Conservation (phyloP, 2,329 filamentous ascomycete species). For the Trichophyton rubrum region DNA sequence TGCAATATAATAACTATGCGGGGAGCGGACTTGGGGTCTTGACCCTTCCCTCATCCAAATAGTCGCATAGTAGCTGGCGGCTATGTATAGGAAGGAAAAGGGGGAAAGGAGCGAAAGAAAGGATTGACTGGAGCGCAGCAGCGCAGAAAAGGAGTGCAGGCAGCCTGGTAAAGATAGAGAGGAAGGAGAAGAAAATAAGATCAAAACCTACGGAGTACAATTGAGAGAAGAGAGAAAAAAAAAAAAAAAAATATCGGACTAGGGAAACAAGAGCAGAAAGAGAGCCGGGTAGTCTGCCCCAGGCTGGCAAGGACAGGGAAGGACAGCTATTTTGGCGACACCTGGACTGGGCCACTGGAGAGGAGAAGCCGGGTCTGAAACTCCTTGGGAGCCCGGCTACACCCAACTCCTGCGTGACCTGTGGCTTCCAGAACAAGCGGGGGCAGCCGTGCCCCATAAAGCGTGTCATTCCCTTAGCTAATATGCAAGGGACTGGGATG, state of each 20-base stretch:
- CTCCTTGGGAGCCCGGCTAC: background rate
- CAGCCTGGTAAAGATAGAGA: background rate
- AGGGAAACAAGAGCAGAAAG: conserved; percentile 5
- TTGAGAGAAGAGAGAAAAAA: background rate
- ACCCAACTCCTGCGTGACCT: background rate
- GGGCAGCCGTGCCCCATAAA: conserved; percentile 1
- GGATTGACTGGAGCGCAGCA: background rate
- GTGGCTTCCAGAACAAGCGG: conserved; percentile 5
- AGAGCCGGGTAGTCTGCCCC: conserved; percentile 5
- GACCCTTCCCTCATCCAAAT: background rate
- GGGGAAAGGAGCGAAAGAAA: background rate
- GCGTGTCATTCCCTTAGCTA: conserved; percentile 3
- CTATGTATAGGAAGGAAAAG: background rate
- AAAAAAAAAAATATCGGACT: too few species aligned
- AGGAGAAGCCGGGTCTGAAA: background rate
- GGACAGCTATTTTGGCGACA: background rate
- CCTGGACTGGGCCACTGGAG: background rate
- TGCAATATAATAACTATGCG: background rate
- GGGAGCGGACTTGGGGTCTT: background rate
- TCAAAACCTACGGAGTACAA: background rate
- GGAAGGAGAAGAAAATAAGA: background rate
- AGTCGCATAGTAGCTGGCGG: background rate
- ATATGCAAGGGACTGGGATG: conserved; percentile 1
- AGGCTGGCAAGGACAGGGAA: background rate
- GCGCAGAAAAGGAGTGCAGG: background rate